Evolutionary conservation across 345 rosid species (phyloP), one percentile per base, ranked within the genome.

Genomic region (Rhodamnia rubescens): DNA sequence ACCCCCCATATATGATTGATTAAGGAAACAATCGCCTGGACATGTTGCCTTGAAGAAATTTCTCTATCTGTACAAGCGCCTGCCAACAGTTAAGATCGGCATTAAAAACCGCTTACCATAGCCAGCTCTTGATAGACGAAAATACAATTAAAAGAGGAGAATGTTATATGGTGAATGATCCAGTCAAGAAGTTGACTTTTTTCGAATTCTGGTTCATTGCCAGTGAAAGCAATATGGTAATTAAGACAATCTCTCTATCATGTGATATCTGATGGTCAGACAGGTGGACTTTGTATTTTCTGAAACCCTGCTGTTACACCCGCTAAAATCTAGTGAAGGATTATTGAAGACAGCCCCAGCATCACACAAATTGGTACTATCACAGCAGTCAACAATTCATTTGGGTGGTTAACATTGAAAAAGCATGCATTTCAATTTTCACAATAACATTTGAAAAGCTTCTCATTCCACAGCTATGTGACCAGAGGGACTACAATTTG

Each of bases 31-130:
- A 61, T 83, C 5, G 84, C 36, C 55, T 54, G 58, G 89, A 75
- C 49, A 49, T 4, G 69, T 56, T n/a, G 47, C 83, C 83, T 18
- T 51, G 69, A 32, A 90, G 82, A 59, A 85, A 64, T 49, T 88
- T 89, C 82, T 87, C 88, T 10, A 88, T 81, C 82, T 90, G 90
- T 87, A 84, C 78, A 61, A 91, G 89, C 18, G 89, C 92, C 93
- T 91, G 90, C 88, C 12, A 82, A 85, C 58, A 27, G 81, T 81
- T 78, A 69, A 40, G 78, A 69, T 32, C 24, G 13, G 24, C 44
- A 40, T 69, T 69, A 69, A 57, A 85, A 32, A 42, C 59, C 20
- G 4, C 53, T 5, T 22, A 26, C 49, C 64, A 64, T 16, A 64
- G 32, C 22, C 42, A 64, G 22, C 24, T 32, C 47, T 69, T 32